Evolutionary conservation across 306 rosid species (phyloP).

Genomic region (Cicer pinnatifidum): DNA sequence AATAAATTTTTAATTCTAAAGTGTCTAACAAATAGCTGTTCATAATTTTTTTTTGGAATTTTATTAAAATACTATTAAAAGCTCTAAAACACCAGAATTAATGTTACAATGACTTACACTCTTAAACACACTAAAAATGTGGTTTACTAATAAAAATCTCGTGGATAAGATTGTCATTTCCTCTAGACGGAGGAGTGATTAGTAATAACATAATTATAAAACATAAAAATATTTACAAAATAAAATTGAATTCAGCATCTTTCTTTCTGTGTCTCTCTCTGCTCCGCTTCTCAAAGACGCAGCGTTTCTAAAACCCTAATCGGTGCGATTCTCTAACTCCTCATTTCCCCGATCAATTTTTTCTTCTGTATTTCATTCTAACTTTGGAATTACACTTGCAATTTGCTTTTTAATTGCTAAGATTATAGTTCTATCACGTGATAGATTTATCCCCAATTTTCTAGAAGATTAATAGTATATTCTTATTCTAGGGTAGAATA

Average conservation of each 20-base stretch:
- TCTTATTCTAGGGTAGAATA: conserved; percentile 6
- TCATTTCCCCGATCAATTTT: conserved; percentile 9
- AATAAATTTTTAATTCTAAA: too few relatives aligned
- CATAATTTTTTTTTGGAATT: too few relatives aligned
- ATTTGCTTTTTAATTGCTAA: conserved; percentile 22
- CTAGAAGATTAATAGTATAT: neutral
- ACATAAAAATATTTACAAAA: neutral
- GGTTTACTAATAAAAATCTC: neutral
- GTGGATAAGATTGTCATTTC: conserved; percentile 9
- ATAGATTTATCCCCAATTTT: conserved; percentile 42
- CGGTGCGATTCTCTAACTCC: conserved; percentile 46
- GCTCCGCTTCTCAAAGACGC: conserved; percentile 29
- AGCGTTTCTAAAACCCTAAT: conserved; percentile 51
- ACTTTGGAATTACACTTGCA: conserved; percentile 2
- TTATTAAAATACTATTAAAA: too few relatives aligned
- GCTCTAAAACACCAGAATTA: too few relatives aligned
- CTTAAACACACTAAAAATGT: too few relatives aligned
- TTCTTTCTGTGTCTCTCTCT: conserved; percentile 6
- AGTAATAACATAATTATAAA: neutral
- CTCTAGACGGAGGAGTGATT: neutral
- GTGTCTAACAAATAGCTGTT: too few relatives aligned
- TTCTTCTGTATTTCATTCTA: conserved; percentile 1
- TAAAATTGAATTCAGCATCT: conserved; percentile 24
- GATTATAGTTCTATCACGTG: neutral
- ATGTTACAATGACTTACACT: too few relatives aligned